Evolutionary conservation across 2,329 filamentous ascomycete species (phyloP).

Genomic region (Beauveria varroae): DNA sequence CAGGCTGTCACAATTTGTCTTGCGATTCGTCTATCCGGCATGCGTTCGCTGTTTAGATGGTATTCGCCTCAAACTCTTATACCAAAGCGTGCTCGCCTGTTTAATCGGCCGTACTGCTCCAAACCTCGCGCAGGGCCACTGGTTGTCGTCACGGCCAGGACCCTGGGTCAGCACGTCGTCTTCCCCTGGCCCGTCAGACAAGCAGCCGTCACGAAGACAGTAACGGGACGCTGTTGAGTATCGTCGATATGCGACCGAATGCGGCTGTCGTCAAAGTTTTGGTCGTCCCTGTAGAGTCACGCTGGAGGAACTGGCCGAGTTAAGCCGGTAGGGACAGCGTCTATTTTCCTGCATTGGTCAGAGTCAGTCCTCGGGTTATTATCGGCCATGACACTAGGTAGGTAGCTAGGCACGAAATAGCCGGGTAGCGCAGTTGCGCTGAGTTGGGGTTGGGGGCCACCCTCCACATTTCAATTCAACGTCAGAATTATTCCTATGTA

Average conservation of each 20-base stretch:
- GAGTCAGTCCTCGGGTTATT: conserved; percentile 11
- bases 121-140: conserved; percentile 1
- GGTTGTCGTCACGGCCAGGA: conserved; percentile 4
- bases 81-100: not conserved
- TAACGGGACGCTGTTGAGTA: not conserved
- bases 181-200: conserved; percentile 5
- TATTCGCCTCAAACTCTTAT: not conserved
- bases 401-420: not conserved
- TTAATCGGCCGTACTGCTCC: not conserved
- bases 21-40: not conserved
- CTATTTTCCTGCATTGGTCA: not conserved
- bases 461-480: not conserved
- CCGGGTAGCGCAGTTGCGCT: not conserved
- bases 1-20: not conserved
- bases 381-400: conserved; percentile 10
- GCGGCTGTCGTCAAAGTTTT: not conserved
- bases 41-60: not conserved
- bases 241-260: not conserved
- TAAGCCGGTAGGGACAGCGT: not conserved
- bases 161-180: not conserved
- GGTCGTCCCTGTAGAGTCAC: not conserved
- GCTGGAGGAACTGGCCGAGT: not conserved
- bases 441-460: not conserved
- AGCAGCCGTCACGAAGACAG: not conserved
- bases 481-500: not conserved